Evolutionary conservation across 2,329 filamentous ascomycete species (phyloP), one percentile per base, ranked within the genome.

Genomic region (Venturia carpophila): DNA sequence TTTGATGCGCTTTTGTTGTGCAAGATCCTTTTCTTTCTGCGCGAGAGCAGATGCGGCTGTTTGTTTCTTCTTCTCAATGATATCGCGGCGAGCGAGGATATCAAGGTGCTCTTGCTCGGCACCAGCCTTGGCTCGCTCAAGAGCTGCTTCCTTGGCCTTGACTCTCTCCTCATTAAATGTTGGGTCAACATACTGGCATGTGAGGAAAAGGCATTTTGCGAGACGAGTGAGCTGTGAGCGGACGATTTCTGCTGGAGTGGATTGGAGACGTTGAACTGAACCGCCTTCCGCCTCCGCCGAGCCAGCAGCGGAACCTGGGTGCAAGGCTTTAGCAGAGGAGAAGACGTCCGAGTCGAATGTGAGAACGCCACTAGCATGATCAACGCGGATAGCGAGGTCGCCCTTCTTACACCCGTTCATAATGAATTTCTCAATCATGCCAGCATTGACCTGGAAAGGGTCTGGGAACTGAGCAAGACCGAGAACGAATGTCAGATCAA

Each of bases 381-480:
- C 91, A 78, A 97, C 91, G 68, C 94, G 92, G 71, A 99, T 95
- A 64, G 94, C 90, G 58, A 99, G 84, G 72, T 99, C 94, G 66
- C 94, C 94, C 85, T 99, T 99, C 87, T 99, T 99, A 85, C 96
- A 97, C 69, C 94, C 94, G 78, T 99, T 99, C 94, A 99, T 99
- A 83, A 99, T 97, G 83, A 99, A 99, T 81, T 97, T 99, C 83
- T 99, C 94, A 70, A 99, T 95, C 68, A 91, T 96, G 69, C 88
- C 87, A 64, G 90, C 87, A 68, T 85, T 89, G 70, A 97, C 92
- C 79, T 97, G 89, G 84, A 95, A 97, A 52, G 94, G 91, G 75
- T 96, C 92, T 11, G 94, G 94, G 83, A 99, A 99, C 74, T 94
- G 85, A 68, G 94, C 94, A 64, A 99, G 88, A 73, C 90, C 88